Conservation (phyloP, 805 yeast species). For the Ogataea thermomethanolica region DNA sequence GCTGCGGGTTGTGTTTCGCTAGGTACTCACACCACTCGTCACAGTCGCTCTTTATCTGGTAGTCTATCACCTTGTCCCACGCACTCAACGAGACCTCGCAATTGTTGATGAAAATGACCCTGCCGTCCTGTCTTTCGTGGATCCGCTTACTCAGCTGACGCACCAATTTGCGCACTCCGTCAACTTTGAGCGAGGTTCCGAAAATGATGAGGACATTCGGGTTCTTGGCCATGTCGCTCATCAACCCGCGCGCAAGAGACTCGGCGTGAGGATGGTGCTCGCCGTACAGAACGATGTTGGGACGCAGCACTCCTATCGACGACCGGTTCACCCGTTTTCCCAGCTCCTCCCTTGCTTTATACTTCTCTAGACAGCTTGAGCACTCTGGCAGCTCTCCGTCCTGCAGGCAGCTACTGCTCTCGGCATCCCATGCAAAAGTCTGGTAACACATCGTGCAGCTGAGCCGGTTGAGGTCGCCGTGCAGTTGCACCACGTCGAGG, state of each 20-base stretch:
- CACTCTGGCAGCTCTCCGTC: constrained; percentile 77
- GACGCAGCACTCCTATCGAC: constrained; percentile 72
- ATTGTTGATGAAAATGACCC: constrained; percentile 72
- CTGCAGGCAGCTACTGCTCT: constrained; percentile 43
- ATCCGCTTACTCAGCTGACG: constrained; percentile 62
- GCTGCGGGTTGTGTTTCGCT: constrained; percentile 51
- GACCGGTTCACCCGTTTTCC: constrained; percentile 80
- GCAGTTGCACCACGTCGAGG: constrained; percentile 80
- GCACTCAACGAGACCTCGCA: constrained; percentile 54
- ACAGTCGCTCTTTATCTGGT: constrained; percentile 75
- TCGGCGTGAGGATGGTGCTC: constrained; percentile 91
- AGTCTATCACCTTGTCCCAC: constrained; percentile 76
- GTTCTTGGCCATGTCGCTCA: constrained; percentile 56
- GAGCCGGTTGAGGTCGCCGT: constrained; percentile 78
- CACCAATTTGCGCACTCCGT: constrained; percentile 81
- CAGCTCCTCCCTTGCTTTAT: constrained; percentile 49
- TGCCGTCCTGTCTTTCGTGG: constrained; percentile 72
- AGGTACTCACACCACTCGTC: constrained; percentile 71
- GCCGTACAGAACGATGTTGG: constrained; percentile 88
- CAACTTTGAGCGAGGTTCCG: constrained; percentile 91
- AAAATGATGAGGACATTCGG: constrained; percentile 84
- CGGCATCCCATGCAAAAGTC: constrained; percentile 58
- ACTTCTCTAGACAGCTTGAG: constrained; percentile 57
- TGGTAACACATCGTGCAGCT: constrained; percentile 71
- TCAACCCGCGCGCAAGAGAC: constrained; percentile 65